Evolutionary conservation across 2,329 filamentous ascomycete species (phyloP).

Genomic region (Fusarium pseudograminearum): DNA sequence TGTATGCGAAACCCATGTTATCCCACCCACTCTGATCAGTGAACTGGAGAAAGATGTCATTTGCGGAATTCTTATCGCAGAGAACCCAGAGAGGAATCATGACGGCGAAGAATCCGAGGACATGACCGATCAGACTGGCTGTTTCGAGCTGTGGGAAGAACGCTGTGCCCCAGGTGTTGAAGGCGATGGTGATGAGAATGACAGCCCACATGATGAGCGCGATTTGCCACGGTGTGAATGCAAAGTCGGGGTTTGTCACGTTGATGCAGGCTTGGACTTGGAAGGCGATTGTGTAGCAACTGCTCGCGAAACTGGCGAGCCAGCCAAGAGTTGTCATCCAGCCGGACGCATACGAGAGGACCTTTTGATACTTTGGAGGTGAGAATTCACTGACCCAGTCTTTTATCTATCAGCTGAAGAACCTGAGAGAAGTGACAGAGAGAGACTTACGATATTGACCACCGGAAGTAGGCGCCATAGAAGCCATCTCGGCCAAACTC

Average conservation of each 20-base stretch:
- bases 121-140: conserved; percentile 15
- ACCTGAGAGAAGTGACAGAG: accelerated
- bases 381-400: conserved; percentile 35
- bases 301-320: conserved; percentile 32
- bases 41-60: conserved; percentile 26
- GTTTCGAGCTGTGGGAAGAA: conserved; percentile 31
- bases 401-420: background rate
- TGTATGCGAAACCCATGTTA: conserved; percentile 33
- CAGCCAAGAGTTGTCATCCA: conserved; percentile 36
- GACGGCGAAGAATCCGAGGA: conserved; percentile 19
- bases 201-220: conserved; percentile 35
- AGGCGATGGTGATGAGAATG: conserved; percentile 19
- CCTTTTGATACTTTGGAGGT: conserved; percentile 17
- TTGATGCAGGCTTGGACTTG: conserved; percentile 33
- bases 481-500: conserved; percentile 32
- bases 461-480: conserved; percentile 31
- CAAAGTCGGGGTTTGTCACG: conserved; percentile 28
- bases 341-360: conserved; percentile 19
- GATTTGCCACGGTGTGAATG: conserved; percentile 27
- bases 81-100: conserved; percentile 35
- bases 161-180: conserved; percentile 30
- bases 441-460: conserved; percentile 12
- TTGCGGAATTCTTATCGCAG: conserved; percentile 20
- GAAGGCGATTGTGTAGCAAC: conserved; percentile 32
- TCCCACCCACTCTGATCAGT: conserved; percentile 31